Evolutionary conservation across 1,284 basidiomycete genomes (phyloP).

Genomic region (Testicularia cyperi): DNA sequence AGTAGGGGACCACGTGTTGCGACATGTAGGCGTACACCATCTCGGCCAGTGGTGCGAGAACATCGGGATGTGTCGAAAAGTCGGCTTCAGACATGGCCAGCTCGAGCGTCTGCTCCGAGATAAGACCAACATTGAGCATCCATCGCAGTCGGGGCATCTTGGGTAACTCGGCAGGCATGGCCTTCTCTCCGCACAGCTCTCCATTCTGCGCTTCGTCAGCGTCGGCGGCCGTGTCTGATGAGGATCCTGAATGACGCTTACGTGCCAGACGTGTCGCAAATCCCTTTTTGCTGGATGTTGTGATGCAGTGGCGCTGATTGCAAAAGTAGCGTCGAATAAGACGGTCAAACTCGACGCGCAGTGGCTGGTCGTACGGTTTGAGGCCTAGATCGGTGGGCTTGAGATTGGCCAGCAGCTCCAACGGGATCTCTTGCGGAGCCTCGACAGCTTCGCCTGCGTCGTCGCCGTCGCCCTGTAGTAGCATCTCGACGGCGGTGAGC

Average conservation of each 20-base stretch:
- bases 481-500: conserved; percentile 11
- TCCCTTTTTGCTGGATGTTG: neutral
- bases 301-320: conserved; percentile 12
- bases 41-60: conserved; percentile 32
- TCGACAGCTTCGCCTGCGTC: conserved; percentile 1
- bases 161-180: conserved; percentile 3
- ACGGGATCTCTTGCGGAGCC: conserved; percentile 6
- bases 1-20: conserved; percentile 41
- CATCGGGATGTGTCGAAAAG: conserved; percentile 40
- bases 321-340: conserved; percentile 34
- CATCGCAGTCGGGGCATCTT: conserved; percentile 35
- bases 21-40: conserved; percentile 37
- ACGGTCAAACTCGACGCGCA: conserved; percentile 33
- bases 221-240: conserved; percentile 6
- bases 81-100: conserved; percentile 23
- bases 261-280: neutral
- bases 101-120: conserved; percentile 26
- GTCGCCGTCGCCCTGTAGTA: conserved; percentile 1
- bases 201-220: conserved; percentile 2
- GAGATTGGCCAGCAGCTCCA: conserved; percentile 14
- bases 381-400: conserved; percentile 23
- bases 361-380: conserved; percentile 19
- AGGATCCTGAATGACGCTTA: conserved; percentile 15
- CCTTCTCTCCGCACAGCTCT: no score
- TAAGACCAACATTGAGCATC: conserved; percentile 45